phyloP scores from a whole-genome alignment of 768 basidiomycete species.

The Rhodotorula sphaerocarpa region DNA sequence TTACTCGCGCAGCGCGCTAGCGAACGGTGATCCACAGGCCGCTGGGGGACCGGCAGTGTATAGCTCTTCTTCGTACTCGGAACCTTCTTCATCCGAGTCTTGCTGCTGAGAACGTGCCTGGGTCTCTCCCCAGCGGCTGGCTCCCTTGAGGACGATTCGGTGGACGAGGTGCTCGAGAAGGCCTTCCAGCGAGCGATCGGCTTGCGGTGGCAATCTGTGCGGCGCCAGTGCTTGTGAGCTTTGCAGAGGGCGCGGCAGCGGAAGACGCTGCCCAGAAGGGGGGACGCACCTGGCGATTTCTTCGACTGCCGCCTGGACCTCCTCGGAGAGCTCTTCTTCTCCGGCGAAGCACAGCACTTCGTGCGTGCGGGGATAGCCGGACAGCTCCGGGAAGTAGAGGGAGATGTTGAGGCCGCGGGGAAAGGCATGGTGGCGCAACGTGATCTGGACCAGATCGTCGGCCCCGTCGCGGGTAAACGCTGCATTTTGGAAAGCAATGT shows the following conservation, averaged over 20 bases:
- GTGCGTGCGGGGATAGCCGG: constrained; percentile 54
- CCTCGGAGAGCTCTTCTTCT: constrained; percentile 50
- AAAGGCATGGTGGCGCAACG: constrained; percentile 12
- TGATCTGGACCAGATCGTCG: constrained; percentile 26
- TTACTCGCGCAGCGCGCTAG: constrained; percentile 36
- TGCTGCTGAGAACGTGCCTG: background rate
- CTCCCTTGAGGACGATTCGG: constrained; percentile 46
- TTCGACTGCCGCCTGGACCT: constrained; percentile 42
- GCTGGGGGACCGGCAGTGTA: background rate
- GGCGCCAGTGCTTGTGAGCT: no score
- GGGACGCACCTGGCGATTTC: background rate
- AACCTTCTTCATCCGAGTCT: constrained; percentile 12
- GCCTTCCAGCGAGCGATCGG: constrained; percentile 30
- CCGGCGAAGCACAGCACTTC: constrained; percentile 54
- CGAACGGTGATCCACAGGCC: constrained; percentile 37
- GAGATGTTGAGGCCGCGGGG: constrained; percentile 10
- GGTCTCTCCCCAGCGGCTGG: constrained; percentile 36
- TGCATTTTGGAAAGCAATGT: background rate
- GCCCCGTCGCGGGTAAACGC: constrained; percentile 25
- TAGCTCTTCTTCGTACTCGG: background rate
- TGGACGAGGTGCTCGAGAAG: constrained; percentile 42
- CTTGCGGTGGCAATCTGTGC: constrained; percentile 10
- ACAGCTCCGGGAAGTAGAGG: constrained; percentile 31
- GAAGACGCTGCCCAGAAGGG: background rate
- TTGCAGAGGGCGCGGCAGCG: background rate